phyloP scores from a whole-genome alignment of 805 yeast species.

The Candida golubevii region DNA sequence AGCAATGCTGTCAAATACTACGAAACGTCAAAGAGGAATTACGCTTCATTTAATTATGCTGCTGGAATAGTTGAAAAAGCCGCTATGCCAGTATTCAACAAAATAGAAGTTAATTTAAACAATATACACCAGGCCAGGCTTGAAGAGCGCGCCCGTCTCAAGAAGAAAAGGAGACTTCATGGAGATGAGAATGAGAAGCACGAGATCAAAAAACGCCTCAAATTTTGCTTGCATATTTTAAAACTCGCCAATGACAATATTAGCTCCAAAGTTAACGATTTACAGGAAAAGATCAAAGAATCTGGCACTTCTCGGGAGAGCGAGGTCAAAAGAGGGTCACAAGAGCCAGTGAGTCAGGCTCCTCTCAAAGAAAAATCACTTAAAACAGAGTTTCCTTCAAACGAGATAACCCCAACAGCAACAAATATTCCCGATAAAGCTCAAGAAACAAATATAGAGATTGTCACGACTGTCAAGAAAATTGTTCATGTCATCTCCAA shows the following conservation, averaged over 20 bases:
- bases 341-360: not conserved
- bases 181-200: constrained; percentile 20
- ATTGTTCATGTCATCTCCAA: constrained; percentile 82
- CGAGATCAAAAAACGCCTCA: constrained; percentile 71
- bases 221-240: constrained; percentile 74
- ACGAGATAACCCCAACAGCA: constrained; percentile 1
- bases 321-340: not conserved
- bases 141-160: constrained; percentile 16
- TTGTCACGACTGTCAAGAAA: constrained; percentile 83
- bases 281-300: constrained; percentile 54
- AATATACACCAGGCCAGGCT: constrained; percentile 31
- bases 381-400: constrained; percentile 2
- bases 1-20: constrained; percentile 47
- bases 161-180: constrained; percentile 12
- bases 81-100: constrained; percentile 50
- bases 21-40: constrained; percentile 43
- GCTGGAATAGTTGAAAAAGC: constrained; percentile 58
- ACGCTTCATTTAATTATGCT: constrained; percentile 51
- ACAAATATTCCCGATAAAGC: constrained; percentile 18
- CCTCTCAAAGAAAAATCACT: not conserved
- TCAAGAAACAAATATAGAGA: constrained; percentile 66
- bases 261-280: constrained; percentile 56
- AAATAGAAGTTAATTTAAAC: constrained; percentile 43
- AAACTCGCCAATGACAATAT: constrained; percentile 78
- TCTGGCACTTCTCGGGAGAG: constrained; percentile 15